Evolutionary conservation across 768 basidiomycete species (phyloP), one percentile per base, ranked within the genome.

Genomic region (Tremella yokohamensis): DNA sequence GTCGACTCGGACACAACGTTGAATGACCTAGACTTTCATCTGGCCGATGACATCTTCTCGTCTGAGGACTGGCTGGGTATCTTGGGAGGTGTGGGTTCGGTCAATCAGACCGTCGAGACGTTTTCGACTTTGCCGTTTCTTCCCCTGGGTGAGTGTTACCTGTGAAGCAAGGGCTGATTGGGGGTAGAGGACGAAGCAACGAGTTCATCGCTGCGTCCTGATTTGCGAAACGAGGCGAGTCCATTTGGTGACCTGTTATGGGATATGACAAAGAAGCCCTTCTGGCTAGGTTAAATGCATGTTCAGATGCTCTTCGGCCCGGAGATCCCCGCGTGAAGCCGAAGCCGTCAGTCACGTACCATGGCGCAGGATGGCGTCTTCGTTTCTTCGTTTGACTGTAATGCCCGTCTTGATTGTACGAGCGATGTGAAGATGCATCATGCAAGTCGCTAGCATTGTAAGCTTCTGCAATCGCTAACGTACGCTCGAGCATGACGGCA

Each of bases 201-300:
- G 4, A 8, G 42, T 6, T 22, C n/a, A 15, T 45, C 42, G 48
- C 24, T 26, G 20, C 7, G 22, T 9, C 24, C 48, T 26, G 48
- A 15, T 25, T 19, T 49, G 15, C 20, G 26, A 12, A 19, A 20
- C 20, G 48, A 49, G 15, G 48, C 15, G 15, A 24, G 12, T 49
- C 48, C 48, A 8, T 49, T 49, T 26, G 48, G 48, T 49, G 48
- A 49, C 22, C 8, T 49, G 48, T 12, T 49, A 8, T 49, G 48
- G 48, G 48, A 49, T 24, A 20, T 26, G 20, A 49, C 48, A 8
- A 49, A 49, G 22, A 49, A 49, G 48, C 48, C 48, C 15, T 49
- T 49, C 26, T 49, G 48, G 48, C 24, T 49, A 15, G 48, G 26
- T 8, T 49, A 15, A 25, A 15, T 15, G 6, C 29, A 34, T 4